These are phyloP conservation scores for Arthromyces matolae DNA, from an alignment of 768 basidiomycete species.

Conservation along the genomic window DNA sequence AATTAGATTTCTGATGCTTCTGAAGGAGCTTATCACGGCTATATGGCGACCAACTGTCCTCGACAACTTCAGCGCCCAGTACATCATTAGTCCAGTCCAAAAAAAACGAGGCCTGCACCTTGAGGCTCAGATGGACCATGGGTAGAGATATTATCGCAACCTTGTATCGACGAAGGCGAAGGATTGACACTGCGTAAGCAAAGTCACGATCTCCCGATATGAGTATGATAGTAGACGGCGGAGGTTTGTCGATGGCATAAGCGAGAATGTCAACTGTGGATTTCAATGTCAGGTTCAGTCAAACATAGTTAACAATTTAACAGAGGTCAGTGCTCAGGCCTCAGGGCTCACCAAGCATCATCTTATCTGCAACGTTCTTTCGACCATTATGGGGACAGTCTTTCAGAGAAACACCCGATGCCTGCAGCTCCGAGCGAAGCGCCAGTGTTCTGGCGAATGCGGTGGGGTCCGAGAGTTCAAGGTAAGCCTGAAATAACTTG, in stretches of 20 bases:
- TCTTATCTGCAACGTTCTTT: conserved; percentile 44
- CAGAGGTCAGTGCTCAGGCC: neutral
- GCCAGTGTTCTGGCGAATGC: conserved; percentile 28
- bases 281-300: neutral
- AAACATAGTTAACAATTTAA: neutral
- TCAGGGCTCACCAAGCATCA: conserved; percentile 41
- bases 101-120: conserved; percentile 49
- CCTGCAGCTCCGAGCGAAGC: conserved; percentile 44
- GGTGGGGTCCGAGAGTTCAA: conserved; percentile 38
- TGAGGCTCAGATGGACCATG: conserved; percentile 41
- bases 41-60: conserved; percentile 7
- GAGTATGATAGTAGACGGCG: conserved; percentile 53
- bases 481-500: conserved; percentile 53
- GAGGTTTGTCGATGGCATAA: conserved; percentile 58
- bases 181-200: conserved; percentile 55
- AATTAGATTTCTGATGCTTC: neutral
- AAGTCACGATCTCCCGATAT: conserved; percentile 69
- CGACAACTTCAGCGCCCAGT: conserved; percentile 21
- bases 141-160: conserved; percentile 49
- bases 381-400: conserved; percentile 34
- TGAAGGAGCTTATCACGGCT: neutral
- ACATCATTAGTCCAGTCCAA: conserved; percentile 48
- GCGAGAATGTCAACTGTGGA: conserved; percentile 61
- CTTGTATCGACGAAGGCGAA: conserved; percentile 50
- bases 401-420: conserved; percentile 43